phyloP scores from a whole-genome alignment of 768 basidiomycete species.

The Serendipita sp. region DNA sequence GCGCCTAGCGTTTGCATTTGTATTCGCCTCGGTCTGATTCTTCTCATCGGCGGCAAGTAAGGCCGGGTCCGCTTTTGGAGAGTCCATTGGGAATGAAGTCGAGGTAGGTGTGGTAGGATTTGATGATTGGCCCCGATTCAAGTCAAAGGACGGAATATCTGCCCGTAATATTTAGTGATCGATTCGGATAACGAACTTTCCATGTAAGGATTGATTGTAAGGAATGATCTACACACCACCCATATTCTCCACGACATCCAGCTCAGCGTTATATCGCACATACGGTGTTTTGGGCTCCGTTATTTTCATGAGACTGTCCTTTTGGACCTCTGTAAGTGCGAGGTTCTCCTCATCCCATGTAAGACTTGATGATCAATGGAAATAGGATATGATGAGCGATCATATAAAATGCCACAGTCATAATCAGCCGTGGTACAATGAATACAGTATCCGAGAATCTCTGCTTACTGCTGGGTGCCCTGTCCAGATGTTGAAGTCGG shows the following conservation, averaged over 20 bases:
- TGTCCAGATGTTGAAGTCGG: not conserved
- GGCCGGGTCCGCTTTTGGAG: constrained; percentile 7
- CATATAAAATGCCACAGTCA: not conserved
- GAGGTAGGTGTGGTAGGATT: constrained; percentile 25
- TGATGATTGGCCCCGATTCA: constrained; percentile 18
- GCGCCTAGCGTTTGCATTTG: not conserved
- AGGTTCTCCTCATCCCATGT: constrained; percentile 96
- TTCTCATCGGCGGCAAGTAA: constrained; percentile 1
- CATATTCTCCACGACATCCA: constrained; percentile 60
- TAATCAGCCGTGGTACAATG: not conserved
- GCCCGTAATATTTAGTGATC: not conserved
- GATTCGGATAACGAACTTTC: not conserved
- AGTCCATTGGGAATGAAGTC: constrained; percentile 40
- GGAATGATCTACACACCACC: constrained; percentile 33
- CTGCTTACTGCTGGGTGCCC: not conserved
- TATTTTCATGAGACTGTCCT: constrained; percentile 96
- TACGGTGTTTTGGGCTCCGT: constrained; percentile 96
- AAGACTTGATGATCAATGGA: constrained; percentile 32
- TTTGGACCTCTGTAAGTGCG: constrained; percentile 79
- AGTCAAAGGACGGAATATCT: constrained; percentile 76
- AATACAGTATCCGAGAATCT: not conserved
- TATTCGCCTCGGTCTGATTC: not conserved
- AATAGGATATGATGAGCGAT: not conserved
- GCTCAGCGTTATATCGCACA: constrained; percentile 76
- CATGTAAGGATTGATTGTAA: not conserved